Percentiles rank a stretch among this genome's conserved stretches.
Evolutionary conservation across 306 rosid genomes (phyloP).

Genomic region (Corylus avellana): DNA sequence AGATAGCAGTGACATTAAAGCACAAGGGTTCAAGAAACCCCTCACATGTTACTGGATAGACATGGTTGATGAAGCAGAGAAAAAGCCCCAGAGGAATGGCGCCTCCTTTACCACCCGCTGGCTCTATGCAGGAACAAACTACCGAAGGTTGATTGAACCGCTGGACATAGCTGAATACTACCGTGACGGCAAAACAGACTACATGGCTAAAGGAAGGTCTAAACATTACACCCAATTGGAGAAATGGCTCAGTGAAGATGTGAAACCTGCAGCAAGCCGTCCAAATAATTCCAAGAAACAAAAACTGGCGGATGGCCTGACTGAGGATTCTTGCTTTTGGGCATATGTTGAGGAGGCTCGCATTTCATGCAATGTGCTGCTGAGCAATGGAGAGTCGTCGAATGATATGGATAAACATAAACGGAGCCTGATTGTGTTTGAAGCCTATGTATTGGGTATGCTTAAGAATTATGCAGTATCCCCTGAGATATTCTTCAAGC

Average conservation of each 20-base stretch:
- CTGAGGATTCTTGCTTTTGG: constrained; percentile 80
- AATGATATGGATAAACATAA: constrained; percentile 1
- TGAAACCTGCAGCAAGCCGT: background rate
- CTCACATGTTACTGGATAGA: constrained; percentile 54
- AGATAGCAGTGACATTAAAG: constrained; percentile 14
- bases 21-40: constrained; percentile 2
- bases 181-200: constrained; percentile 4
- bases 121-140: constrained; percentile 53
- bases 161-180: constrained; percentile 59
- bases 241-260: constrained; percentile 29
- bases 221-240: constrained; percentile 45
- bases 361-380: constrained; percentile 29
- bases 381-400: background rate
- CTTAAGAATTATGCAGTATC: constrained; percentile 48
- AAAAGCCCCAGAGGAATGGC: constrained; percentile 51
- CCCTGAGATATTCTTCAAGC: constrained; percentile 59
- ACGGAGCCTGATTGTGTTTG: constrained; percentile 39
- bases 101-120: constrained; percentile 28
- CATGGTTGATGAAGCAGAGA: constrained; percentile 45
- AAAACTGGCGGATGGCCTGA: constrained; percentile 39
- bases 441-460: constrained; percentile 38
- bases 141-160: constrained; percentile 65
- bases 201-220: constrained; percentile 28
- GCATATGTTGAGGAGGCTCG: constrained; percentile 67
- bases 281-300: constrained; percentile 2